Conservation (phyloP, 148 eudicot genomes). For the Silene conica region DNA sequence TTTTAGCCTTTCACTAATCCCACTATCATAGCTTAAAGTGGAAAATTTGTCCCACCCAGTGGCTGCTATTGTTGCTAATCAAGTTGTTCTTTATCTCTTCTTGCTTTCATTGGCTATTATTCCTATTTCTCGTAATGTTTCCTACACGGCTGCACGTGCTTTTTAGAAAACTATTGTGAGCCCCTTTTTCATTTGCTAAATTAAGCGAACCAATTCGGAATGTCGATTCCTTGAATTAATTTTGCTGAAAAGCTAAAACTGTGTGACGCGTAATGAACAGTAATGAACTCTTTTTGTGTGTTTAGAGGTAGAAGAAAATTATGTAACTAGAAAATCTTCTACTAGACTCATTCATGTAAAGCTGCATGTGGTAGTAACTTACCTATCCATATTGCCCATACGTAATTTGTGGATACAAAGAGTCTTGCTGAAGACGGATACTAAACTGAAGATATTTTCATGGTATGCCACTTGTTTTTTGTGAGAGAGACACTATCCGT, state of each 20-base stretch:
- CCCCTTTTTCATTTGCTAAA: conserved; percentile 1
- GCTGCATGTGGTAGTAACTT: neutral
- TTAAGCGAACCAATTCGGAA: neutral
- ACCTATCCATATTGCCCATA: neutral
- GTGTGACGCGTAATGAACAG: neutral
- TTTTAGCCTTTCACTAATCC: conserved; percentile 16
- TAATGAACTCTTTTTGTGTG: neutral
- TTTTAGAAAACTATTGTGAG: neutral
- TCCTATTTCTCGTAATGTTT: conserved; percentile 9
- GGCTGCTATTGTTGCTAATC: conserved; percentile 17
- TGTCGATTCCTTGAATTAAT: neutral
- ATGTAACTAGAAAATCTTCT: conserved; percentile 4
- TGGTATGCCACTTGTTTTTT: no score
- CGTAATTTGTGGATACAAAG: neutral
- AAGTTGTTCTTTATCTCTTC: conserved; percentile 7
- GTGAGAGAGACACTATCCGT: no score
- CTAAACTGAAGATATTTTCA: no score
- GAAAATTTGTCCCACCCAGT: conserved; percentile 24
- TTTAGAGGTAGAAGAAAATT: neutral
- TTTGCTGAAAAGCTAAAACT: neutral
- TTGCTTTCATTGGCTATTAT: conserved; percentile 16
- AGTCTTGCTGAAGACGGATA: no score
- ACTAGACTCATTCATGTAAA: neutral
- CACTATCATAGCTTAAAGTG: conserved; percentile 16
- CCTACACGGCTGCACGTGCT: neutral